A percentile compares a stretch with the other conserved stretches of the same genome.
These are phyloP conservation scores for Yueomyces sinensis DNA, from an alignment of 805 yeast species.

Conservation along the genomic window DNA sequence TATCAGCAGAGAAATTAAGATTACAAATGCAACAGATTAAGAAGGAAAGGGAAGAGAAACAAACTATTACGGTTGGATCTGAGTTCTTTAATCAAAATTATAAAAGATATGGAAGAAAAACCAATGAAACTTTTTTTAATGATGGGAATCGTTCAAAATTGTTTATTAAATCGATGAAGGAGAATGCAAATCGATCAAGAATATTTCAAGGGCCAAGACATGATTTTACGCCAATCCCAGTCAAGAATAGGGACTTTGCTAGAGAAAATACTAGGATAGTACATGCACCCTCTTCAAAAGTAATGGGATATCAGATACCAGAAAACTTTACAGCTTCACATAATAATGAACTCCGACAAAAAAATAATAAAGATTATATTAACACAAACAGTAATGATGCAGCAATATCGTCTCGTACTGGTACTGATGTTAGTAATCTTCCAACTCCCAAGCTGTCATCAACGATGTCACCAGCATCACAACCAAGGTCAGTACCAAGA, in stretches of 20 bases:
- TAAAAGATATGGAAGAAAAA: conserved; percentile 3
- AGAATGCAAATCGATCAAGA: conserved; percentile 9
- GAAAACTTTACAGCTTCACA: neutral
- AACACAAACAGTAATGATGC: neutral
- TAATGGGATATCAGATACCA: neutral
- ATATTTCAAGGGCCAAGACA: conserved; percentile 7
- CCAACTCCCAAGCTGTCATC: too few species aligned
- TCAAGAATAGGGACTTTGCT: too few species aligned
- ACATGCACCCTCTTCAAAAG: neutral
- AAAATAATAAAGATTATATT: too few species aligned
- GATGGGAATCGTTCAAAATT: conserved; percentile 6
- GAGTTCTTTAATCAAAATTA: conserved; percentile 8
- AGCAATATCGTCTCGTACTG: neutral
- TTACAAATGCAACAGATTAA: conserved; percentile 17
- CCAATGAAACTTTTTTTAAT: conserved; percentile 1
- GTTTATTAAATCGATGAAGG: conserved; percentile 11
- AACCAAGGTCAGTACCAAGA: neutral
- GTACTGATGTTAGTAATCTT: too few species aligned
- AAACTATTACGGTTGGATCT: conserved; percentile 16
- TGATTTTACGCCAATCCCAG: neutral
- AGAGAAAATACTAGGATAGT: neutral
- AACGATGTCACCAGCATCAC: neutral
- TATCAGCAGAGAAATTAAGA: conserved; percentile 25
- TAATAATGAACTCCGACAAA: too few species aligned
- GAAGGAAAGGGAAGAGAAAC: conserved; percentile 22